Evolutionary conservation across 805 yeast species (phyloP).

Genomic region (Metschnikowia corniflorae): DNA sequence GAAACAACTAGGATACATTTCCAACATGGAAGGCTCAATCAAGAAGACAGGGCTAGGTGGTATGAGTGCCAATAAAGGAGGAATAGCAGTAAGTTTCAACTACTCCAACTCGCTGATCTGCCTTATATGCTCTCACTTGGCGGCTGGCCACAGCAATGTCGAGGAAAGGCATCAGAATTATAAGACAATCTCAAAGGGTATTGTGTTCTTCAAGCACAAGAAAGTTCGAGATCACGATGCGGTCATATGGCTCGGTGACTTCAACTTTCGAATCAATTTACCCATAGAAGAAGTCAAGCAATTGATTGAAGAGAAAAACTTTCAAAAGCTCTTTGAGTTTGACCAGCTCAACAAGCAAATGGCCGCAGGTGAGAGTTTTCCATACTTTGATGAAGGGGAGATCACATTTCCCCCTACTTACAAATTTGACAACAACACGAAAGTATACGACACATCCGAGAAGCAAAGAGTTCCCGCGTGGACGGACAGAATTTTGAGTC

Average conservation of each 20-base stretch:
- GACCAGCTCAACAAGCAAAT: conserved; percentile 83
- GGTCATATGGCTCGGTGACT: conserved; percentile 89
- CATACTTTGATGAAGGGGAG: conserved; percentile 76
- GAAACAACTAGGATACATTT: conserved; percentile 47
- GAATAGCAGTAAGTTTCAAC: conserved; percentile 64
- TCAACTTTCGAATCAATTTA: conserved; percentile 77
- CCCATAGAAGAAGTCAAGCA: conserved; percentile 66
- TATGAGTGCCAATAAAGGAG: conserved; percentile 79
- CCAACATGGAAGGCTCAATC: conserved; percentile 63
- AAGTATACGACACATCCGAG: conserved; percentile 80
- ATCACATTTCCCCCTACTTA: conserved; percentile 88
- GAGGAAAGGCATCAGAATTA: conserved; percentile 86
- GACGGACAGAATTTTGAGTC: conserved; percentile 85
- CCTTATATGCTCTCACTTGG: conserved; percentile 81
- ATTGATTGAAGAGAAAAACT: conserved; percentile 45
- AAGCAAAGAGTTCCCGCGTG: conserved; percentile 94
- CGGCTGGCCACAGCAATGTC: conserved; percentile 82
- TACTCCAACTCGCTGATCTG: conserved; percentile 70
- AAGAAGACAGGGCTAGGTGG: conserved; percentile 96
- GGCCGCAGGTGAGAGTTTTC: conserved; percentile 69
- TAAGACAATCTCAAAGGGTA: conserved; percentile 68
- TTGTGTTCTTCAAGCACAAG: conserved; percentile 54
- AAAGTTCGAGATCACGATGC: conserved; percentile 74
- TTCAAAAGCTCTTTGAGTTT: conserved; percentile 51
- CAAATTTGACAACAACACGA: conserved; percentile 86